phyloP scores from a whole-genome alignment of 345 rosid genomes.

The Hypericum perforatum region DNA sequence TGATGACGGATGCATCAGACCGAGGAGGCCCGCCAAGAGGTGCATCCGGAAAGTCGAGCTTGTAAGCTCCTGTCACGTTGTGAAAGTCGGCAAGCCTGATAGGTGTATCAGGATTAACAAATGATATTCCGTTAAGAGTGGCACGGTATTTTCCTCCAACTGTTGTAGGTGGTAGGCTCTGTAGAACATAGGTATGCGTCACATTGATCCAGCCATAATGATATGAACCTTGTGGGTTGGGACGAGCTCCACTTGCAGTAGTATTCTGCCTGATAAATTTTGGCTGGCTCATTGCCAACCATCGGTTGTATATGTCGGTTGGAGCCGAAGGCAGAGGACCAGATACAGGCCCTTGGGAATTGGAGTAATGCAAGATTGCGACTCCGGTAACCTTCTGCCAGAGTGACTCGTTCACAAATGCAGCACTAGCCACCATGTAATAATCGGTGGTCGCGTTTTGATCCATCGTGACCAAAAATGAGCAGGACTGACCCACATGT shows the following conservation, averaged over 20 bases:
- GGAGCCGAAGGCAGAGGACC: constrained; percentile 79
- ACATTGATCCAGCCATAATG: constrained; percentile 83
- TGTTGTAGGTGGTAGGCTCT: constrained; percentile 55
- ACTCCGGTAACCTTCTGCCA: constrained; percentile 96
- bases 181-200: constrained; percentile 55
- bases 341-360: constrained; percentile 65
- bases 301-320: constrained; percentile 54
- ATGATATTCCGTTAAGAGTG: constrained; percentile 77
- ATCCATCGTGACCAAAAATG: constrained; percentile 87
- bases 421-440: constrained; percentile 90
- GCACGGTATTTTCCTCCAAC: constrained; percentile 55
- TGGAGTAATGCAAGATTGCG: constrained; percentile 80
- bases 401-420: constrained; percentile 75
- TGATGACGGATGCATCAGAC: constrained; percentile 59
- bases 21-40: constrained; percentile 53
- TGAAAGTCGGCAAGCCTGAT: constrained; percentile 63
- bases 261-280: constrained; percentile 80
- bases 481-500: constrained; percentile 89
- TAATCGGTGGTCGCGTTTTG: constrained; percentile 75
- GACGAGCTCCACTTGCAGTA: constrained; percentile 93
- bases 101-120: constrained; percentile 58
- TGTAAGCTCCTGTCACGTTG: constrained; percentile 69
- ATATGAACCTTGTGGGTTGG: constrained; percentile 92
- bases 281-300: constrained; percentile 85
- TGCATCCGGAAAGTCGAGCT: constrained; percentile 68